Evolutionary conservation across 169 alveolate species (phyloP).

Genomic region (Eimeria zaria): DNA sequence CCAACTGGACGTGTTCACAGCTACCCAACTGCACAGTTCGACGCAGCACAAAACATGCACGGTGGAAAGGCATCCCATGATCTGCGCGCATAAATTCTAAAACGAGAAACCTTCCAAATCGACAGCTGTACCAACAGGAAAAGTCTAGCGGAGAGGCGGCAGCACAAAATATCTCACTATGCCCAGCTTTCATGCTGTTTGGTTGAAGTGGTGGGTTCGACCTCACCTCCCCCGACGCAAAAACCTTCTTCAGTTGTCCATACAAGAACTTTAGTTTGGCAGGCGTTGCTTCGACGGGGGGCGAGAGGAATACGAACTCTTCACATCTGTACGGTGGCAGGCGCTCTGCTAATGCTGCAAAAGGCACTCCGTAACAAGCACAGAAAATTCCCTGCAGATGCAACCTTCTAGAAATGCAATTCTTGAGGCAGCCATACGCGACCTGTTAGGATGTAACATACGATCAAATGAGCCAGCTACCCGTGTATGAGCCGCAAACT

Average conservation of each 20-base stretch:
- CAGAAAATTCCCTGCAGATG: background rate
- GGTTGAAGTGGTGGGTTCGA: background rate
- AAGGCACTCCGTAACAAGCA: background rate
- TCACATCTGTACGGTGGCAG: conserved; percentile 83
- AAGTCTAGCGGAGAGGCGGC: background rate
- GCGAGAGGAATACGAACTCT: conserved; percentile 69
- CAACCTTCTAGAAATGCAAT: background rate
- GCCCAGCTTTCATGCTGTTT: background rate
- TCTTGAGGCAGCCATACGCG: background rate
- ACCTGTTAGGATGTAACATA: background rate
- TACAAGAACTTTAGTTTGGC: conserved; percentile 56
- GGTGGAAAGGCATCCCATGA: background rate
- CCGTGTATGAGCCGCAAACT: background rate
- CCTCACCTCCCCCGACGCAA: conserved; percentile 63
- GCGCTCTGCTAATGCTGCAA: conserved; percentile 81
- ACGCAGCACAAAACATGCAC: background rate
- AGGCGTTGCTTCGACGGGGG: conserved; percentile 79
- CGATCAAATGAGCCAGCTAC: background rate
- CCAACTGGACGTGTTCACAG: conserved; percentile 82
- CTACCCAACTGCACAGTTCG: conserved; percentile 75
- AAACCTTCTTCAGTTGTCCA: conserved; percentile 47
- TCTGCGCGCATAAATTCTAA: background rate
- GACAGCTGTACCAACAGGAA: background rate
- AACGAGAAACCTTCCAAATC: background rate
- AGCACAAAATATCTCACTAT: background rate